Base-by-base conservation (phyloP, 768 basidiomycete genomes). In the Macrocybe gigantea region DNA sequence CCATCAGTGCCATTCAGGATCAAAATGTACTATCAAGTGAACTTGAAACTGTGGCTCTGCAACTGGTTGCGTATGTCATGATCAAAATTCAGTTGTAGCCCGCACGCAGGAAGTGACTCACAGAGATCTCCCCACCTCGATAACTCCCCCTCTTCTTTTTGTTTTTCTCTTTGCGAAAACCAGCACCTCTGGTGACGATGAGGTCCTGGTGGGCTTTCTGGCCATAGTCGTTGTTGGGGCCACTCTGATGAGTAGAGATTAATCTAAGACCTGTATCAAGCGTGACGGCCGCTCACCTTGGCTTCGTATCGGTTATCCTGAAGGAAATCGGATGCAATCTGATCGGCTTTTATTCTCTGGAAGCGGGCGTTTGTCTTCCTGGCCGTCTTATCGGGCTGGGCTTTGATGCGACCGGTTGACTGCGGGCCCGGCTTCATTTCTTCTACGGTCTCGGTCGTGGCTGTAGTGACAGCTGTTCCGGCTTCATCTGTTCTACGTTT, bases 81-180 rank as follows among this genome's bases (percentile, higher is more conserved):
- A 22, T 22, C 22, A 22, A 22, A 22, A 22, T 22, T 22, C 22
- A 22, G 22, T 22, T 22, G 22, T 22, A 22, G 22, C 22, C 22
- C 22, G 22, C 22, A 22, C 38, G 12, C 43, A 29, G 43, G 45
- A 8, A 49, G 39, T 50, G 50, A 65, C 79, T 63, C 54, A 94
- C 92, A 41, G 93, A 95, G 51, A 99, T 99, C 61, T 94, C 90
- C 36, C 95, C 95, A 9, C 95, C 93, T 39, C 80, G 79, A 66
- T 97, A 97, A 51, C 86, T 92, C 3, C 93, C 95, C 57, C 88
- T 74, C 71, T 99, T 99, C 72, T 98, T 98, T 80, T 98, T 99
- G 71, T 96, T 97, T 70, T 99, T 99, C 75, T 96, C 95, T 67
- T 98, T 99, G 47, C 93, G 79, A 74, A 99, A 99, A 2, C 92